These are phyloP conservation scores for Oryza coarctata DNA, from an alignment of 176 grass and related monocot genomes.

Conservation along the genomic window DNA sequence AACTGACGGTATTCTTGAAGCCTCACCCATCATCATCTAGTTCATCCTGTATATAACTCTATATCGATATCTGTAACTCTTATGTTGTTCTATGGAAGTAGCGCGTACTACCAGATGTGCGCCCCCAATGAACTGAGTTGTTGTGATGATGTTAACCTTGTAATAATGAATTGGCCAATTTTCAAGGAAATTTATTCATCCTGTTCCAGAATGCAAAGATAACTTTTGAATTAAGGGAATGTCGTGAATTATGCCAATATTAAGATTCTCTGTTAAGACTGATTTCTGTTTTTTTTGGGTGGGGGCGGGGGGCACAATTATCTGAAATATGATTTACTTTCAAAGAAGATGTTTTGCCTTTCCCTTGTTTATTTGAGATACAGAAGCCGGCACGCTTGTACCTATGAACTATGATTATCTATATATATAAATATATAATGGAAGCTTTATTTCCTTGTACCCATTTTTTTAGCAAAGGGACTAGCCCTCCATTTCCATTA, in stretches of 20 bases:
- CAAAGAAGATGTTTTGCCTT: too few relatives aligned
- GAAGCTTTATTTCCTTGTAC: too few relatives aligned
- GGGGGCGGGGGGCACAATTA: too few relatives aligned
- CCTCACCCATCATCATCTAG: constrained; percentile 17
- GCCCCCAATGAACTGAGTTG: constrained; percentile 20
- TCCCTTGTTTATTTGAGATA: background rate
- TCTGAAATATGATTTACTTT: background rate
- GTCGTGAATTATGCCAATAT: background rate
- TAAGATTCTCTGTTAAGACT: background rate
- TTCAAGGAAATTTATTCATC: constrained; percentile 11
- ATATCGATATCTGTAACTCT: constrained; percentile 41
- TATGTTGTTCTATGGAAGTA: constrained; percentile 33
- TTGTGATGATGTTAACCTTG: constrained; percentile 35
- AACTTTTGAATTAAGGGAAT: background rate
- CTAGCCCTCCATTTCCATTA: too few relatives aligned
- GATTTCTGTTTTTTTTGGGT: background rate
- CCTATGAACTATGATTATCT: background rate
- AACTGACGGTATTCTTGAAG: background rate
- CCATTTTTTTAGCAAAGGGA: too few relatives aligned
- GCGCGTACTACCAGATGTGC: constrained; percentile 11
- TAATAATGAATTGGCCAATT: constrained; percentile 36
- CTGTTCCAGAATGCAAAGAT: background rate
- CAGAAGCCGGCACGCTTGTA: background rate
- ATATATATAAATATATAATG: too few relatives aligned
- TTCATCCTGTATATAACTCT: constrained; percentile 46